Evolutionary conservation across 495 filamentous ascomycete genomes (phyloP), one percentile per base, ranked within the genome.

Genomic region (Hypoxylon lienhwacheense): DNA sequence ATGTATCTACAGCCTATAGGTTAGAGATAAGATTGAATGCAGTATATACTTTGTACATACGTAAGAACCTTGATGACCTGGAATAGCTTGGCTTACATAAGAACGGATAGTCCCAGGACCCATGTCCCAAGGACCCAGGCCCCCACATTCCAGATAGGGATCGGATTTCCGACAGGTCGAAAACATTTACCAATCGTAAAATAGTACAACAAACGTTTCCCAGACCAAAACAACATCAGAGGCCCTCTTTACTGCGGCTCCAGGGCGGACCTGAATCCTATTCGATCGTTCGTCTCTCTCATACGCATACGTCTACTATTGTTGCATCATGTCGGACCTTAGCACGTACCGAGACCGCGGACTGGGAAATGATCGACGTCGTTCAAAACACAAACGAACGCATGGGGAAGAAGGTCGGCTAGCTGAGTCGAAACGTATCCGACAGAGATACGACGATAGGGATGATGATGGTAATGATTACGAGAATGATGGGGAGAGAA

Each of bases 331-430:
- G 55, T 34, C 33, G 22, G 41, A 53, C 17, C 24, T 44, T 52
- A 48, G 43, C 36, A 26, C 1, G 12, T 60, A 41, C 56, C 56
- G 45, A 22, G 49, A 34, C 56, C 44, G 34, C 15, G 56, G 56
- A 32, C 17, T 31, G 32, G 56, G 56, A 12, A 50, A 39, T 17
- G n/a, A 25, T n/a, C 29, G n/a, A 49, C 44, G 40, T 45, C 37
- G 54, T 54, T 49, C 50, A 45, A 40, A 31, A n/a, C 45, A 50
- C 40, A 49, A 48, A 24, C 56, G 56, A 60, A 49, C 56, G 50
- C 49, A 50, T 60, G 56, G 56, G 45, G 56, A 24, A 50, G 56
- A 54, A 0, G 49, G 44, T 20, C 15, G 37, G 37, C 12, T 20
- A 31, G 33, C 28, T 26, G 47, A 24, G 35, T 29, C 34, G 43